A percentile compares a stretch with the other conserved stretches of the same genome.
Evolutionary conservation across 2,329 filamentous ascomycete species (phyloP).

Genomic region (Zasmidium cellare): DNA sequence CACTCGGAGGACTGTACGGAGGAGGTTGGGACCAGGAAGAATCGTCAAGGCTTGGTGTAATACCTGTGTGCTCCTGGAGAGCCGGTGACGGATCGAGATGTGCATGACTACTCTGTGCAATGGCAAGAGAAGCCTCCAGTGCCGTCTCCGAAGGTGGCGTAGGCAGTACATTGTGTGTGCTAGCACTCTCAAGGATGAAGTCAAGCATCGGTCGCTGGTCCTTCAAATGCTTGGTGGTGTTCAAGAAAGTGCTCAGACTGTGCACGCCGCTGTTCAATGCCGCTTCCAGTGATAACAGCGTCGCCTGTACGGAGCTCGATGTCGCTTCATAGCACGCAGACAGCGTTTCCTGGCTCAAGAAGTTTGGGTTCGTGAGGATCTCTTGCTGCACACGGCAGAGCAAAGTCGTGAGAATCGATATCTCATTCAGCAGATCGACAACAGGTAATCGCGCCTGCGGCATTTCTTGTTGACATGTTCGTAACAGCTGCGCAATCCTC

Average conservation of each 20-base stretch:
- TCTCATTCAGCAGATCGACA: conserved; percentile 17
- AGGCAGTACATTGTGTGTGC: conserved; percentile 9
- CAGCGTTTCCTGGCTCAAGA: not conserved
- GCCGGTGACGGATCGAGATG: conserved; percentile 1
- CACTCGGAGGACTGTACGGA: conserved; percentile 29
- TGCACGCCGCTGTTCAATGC: not conserved
- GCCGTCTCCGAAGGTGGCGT: conserved; percentile 19
- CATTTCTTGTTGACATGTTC: not conserved
- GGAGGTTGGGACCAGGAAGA: conserved; percentile 31
- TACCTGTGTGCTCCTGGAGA: conserved; percentile 18
- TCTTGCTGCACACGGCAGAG: conserved; percentile 26
- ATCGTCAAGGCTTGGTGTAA: conserved; percentile 24
- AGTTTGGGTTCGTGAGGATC: not conserved
- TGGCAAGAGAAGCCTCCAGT: not conserved
- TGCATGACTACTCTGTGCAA: not conserved
- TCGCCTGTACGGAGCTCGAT: conserved; percentile 7
- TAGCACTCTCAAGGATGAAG: conserved; percentile 16
- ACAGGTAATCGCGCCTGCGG: not conserved
- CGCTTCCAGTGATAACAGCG: conserved; percentile 3
- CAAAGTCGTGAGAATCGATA: conserved; percentile 19
- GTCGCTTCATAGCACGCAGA: conserved; percentile 17
- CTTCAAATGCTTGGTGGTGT: conserved; percentile 19
- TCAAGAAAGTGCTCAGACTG: not conserved
- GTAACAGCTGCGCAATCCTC: conserved; percentile 12
- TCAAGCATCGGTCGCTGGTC: conserved; percentile 23